Percentiles rank a stretch among this genome's conserved stretches.
Evolutionary conservation across 176 grass and related monocot species (phyloP).

Genomic region (Secale cereale): DNA sequence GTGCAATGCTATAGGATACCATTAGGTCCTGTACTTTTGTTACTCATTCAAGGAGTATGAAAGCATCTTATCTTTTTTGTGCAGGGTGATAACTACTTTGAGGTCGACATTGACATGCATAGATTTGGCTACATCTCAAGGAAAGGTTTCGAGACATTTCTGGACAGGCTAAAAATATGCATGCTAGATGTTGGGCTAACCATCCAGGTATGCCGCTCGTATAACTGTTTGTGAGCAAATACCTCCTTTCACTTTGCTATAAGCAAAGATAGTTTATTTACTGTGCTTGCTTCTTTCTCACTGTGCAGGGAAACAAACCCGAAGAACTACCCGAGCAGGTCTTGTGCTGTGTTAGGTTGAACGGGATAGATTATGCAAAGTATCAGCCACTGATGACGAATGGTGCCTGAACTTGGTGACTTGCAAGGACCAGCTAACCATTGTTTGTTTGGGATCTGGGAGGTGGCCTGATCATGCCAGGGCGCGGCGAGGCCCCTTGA

Average conservation of each 20-base stretch:
- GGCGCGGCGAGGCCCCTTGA: slow-evolving; percentile 6
- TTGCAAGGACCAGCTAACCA: slow-evolving; percentile 35
- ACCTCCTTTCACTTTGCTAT: background rate
- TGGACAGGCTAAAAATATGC: slow-evolving; percentile 89
- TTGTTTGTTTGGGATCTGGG: slow-evolving; percentile 32
- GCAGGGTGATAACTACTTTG: slow-evolving; percentile 88
- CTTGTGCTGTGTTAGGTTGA: slow-evolving; percentile 91
- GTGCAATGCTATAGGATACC: slow-evolving; percentile 6
- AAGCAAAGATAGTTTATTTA: background rate
- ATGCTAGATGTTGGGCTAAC: slow-evolving; percentile 87
- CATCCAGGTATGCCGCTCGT: slow-evolving; percentile 69
- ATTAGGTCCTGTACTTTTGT: background rate
- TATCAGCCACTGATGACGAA: slow-evolving; percentile 65
- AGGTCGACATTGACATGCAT: slow-evolving; percentile 99
- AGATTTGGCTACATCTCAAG: slow-evolving; percentile 97
- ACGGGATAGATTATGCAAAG: slow-evolving; percentile 76
- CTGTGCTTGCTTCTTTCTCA: background rate
- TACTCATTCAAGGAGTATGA: background rate
- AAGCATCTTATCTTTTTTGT: slow-evolving; percentile 32
- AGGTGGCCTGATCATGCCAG: slow-evolving; percentile 8
- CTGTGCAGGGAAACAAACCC: slow-evolving; percentile 75
- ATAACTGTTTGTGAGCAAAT: background rate
- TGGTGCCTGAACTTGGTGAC: slow-evolving; percentile 27
- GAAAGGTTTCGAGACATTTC: slow-evolving; percentile 93
- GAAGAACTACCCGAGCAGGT: slow-evolving; percentile 94